Base-by-base conservation (phyloP, 441 rosid species). In the Cnidoscolus chayamansa region DNA sequence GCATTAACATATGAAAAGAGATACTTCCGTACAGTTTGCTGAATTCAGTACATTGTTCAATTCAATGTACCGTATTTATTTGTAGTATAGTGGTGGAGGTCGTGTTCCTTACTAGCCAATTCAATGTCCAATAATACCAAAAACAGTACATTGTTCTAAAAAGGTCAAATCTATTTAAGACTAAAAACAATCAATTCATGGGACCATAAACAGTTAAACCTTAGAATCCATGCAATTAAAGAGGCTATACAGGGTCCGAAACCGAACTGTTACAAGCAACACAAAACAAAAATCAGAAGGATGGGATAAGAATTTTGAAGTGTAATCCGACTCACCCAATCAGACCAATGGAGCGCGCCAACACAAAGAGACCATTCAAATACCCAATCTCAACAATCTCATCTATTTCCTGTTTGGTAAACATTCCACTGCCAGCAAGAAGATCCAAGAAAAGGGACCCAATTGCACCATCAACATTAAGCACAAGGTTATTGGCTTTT, bases 381-480 rank as follows among this genome's bases (percentile, higher is more conserved):
- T 90, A 92, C 16, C 97, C 96, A 3, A 90, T 92, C 79, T 82
- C 93, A 19, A 94, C 87, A 8, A 90, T 90, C 77, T 92, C 98
- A 49, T 92, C 97, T 1, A 94, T 85, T 85, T 94, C 98, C 83
- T 74, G 97, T 84, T 94, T 92, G 77, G 81, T 86, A 82, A 94
- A 94, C 97, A 94, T 89, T 69, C 97, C 93, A 68, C 96, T 89
- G 63, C 94, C 97, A 17, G 96, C 92, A 25, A 92, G 96, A 78
- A 94, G 98, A 80, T 94, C 98, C 84, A 88, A 85, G 89, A 94
- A 94, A 72, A 94, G 97, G 58, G 97, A 89, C 40, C 97, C 97
- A 48, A 92, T 94, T 35, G 97, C 97, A 63, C 98, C 97, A 37
- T 92, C 97, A 0, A 90, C 97, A 2, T 94, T 94, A 37, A 89